A percentile compares a stretch with the other conserved stretches of the same genome.
Evolutionary conservation across 2,329 filamentous ascomycete genomes (phyloP).

Genomic region (Arthrobotrys iridis): DNA sequence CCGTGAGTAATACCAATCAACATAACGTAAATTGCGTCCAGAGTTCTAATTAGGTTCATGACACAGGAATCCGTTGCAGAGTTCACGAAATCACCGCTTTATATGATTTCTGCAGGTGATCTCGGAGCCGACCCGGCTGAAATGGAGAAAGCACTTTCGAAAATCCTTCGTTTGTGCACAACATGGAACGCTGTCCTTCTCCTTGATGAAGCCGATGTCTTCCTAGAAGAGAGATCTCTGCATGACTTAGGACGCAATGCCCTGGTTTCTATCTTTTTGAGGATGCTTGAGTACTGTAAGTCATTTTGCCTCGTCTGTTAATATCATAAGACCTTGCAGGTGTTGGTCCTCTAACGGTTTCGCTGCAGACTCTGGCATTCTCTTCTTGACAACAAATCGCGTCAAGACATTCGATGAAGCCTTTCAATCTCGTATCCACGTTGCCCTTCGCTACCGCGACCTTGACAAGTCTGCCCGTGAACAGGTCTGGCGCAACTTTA

Average conservation of each 20-base stretch:
- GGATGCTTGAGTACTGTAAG: conserved; percentile 62
- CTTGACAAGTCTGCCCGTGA: conserved; percentile 57
- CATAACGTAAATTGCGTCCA: too few species aligned
- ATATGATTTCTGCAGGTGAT: conserved; percentile 64
- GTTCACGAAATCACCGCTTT: conserved; percentile 66
- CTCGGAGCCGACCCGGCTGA: conserved; percentile 60
- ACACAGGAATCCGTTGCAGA: conserved; percentile 66
- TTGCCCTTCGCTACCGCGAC: conserved; percentile 60
- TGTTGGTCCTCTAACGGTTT: not conserved
- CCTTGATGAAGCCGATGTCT: conserved; percentile 86
- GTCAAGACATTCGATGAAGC: conserved; percentile 63
- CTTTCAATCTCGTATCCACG: conserved; percentile 62
- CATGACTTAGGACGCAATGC: conserved; percentile 87
- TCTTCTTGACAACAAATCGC: conserved; percentile 64
- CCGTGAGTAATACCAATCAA: conserved; percentile 59
- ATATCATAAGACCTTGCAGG: not conserved
- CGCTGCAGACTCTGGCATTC: conserved; percentile 60
- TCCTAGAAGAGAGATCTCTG: conserved; percentile 82
- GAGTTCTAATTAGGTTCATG: not conserved
- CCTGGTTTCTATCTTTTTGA: conserved; percentile 70
- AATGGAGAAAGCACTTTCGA: conserved; percentile 80
- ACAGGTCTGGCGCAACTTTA: conserved; percentile 59
- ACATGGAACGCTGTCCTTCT: conserved; percentile 87
- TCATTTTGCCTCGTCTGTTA: not conserved
- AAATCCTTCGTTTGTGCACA: conserved; percentile 86